Percentiles rank a stretch among this genome's conserved stretches.
Evolutionary conservation across 2,329 filamentous ascomycete genomes (phyloP).

Genomic region (Whalleya microplaca): DNA sequence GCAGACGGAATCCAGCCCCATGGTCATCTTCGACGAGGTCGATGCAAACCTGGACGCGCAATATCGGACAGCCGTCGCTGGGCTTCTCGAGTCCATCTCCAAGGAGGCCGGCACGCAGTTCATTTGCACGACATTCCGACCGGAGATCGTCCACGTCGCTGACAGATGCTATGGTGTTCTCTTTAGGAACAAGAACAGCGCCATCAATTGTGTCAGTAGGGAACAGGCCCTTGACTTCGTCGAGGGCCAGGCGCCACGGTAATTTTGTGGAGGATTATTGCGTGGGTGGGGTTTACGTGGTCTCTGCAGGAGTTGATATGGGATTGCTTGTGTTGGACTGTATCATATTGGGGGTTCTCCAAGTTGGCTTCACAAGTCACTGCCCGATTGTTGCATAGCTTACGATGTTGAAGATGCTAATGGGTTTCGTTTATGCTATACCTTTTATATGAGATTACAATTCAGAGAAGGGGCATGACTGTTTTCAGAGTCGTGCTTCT

Average conservation of each 20-base stretch:
- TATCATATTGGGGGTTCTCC: background rate
- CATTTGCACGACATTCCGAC: constrained; percentile 98
- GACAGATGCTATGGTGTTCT: constrained; percentile 98
- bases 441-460: background rate
- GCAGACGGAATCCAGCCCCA: constrained; percentile 93
- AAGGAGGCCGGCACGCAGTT: constrained; percentile 74
- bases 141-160: constrained; percentile 92
- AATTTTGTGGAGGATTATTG: constrained; percentile 4
- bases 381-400: background rate
- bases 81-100: constrained; percentile 81
- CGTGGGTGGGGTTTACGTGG: background rate
- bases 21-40: constrained; percentile 99
- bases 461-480: background rate
- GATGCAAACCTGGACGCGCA: constrained; percentile 98
- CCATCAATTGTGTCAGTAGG: constrained; percentile 84
- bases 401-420: background rate
- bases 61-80: constrained; percentile 93
- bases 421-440: background rate
- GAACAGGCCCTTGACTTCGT: constrained; percentile 93
- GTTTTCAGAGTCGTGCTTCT: background rate
- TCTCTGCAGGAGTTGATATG: background rate
- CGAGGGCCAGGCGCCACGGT: constrained; percentile 70
- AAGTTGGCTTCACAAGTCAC: background rate
- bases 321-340: background rate
- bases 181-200: constrained; percentile 91